These are phyloP conservation scores for Sarcodon aspratus DNA, from an alignment of 768 basidiomycete species.

Conservation along the genomic window DNA sequence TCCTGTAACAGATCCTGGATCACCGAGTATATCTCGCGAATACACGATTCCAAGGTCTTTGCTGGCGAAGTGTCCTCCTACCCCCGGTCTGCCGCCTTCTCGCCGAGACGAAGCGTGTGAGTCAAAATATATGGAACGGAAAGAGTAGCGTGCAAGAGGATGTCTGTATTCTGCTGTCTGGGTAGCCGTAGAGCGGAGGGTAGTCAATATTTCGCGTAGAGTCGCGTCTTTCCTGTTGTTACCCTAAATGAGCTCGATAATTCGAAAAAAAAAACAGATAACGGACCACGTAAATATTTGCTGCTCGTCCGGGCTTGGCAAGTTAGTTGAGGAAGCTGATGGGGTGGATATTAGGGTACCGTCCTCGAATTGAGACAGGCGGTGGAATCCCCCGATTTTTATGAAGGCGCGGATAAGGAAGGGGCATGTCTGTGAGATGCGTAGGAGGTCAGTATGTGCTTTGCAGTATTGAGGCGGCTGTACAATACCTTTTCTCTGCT, in stretches of 20 bases:
- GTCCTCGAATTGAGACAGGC: slow-evolving; percentile 66
- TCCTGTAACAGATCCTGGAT: slow-evolving; percentile 49
- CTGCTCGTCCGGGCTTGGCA: slow-evolving; percentile 69
- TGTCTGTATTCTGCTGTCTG: slow-evolving; percentile 64
- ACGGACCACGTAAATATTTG: slow-evolving; percentile 72
- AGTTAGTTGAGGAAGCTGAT: neutral
- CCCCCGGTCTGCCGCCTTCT: neutral
- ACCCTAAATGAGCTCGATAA: neutral
- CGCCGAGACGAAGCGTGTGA: slow-evolving; percentile 35
- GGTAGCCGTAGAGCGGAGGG: slow-evolving; percentile 62
- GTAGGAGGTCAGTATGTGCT: no score
- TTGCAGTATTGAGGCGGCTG: no score
- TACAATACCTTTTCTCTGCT: no score
- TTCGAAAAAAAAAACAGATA: neutral
- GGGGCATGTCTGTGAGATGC: slow-evolving; percentile 47
- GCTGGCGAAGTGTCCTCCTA: slow-evolving; percentile 46
- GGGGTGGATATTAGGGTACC: slow-evolving; percentile 29
- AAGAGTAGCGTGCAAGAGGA: slow-evolving; percentile 72
- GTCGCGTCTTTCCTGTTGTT: slow-evolving; percentile 68
- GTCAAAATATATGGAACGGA: slow-evolving; percentile 73
- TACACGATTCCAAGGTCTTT: slow-evolving; percentile 79
- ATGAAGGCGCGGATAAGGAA: slow-evolving; percentile 78
- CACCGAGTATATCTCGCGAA: slow-evolving; percentile 77
- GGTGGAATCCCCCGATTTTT: slow-evolving; percentile 72
- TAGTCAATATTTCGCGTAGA: slow-evolving; percentile 66